A percentile compares a stretch with the other conserved stretches of the same genome.
Evolutionary conservation across 345 rosid species (phyloP).

Genomic region (Punica granatum): DNA sequence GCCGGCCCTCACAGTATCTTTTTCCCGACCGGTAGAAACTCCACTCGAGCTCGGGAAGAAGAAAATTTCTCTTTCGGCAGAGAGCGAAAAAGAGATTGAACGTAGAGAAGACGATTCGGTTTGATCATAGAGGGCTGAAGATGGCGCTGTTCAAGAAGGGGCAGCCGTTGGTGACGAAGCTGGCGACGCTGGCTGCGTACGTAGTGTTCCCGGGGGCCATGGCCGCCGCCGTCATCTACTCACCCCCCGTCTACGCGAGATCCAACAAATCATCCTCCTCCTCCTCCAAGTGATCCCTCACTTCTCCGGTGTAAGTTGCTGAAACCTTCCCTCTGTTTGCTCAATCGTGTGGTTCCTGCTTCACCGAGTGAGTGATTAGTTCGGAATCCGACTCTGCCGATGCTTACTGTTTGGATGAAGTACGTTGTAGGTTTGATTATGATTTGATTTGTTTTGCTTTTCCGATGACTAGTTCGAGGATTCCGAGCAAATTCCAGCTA

Average conservation of each 20-base stretch:
- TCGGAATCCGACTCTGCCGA: not conserved
- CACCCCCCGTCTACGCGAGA: constrained; percentile 40
- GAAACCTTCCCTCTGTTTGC: not conserved
- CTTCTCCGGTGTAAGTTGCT: constrained; percentile 7
- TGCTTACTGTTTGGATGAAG: no score
- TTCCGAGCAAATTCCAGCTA: no score
- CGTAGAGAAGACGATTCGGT: not conserved
- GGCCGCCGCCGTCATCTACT: constrained; percentile 55
- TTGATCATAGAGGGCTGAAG: not conserved
- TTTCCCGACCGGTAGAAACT: no score
- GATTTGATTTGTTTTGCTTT: not conserved
- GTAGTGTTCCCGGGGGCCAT: constrained; percentile 54
- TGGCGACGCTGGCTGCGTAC: constrained; percentile 46
- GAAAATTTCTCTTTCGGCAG: not conserved
- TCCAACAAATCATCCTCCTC: constrained; percentile 27
- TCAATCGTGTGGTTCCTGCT: not conserved
- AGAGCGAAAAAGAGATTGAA: not conserved
- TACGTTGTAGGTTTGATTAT: not conserved
- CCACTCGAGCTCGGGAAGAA: no score
- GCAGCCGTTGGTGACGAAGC: constrained; percentile 58
- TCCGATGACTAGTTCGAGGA: not conserved
- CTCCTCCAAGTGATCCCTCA: constrained; percentile 10
- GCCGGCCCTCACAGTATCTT: no score
- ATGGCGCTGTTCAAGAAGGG: constrained; percentile 47
- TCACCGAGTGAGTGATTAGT: not conserved